Percentiles rank a stretch among this genome's conserved stretches.
Conservation (phyloP, 306 rosid genomes). For the Vigna mungo region DNA sequence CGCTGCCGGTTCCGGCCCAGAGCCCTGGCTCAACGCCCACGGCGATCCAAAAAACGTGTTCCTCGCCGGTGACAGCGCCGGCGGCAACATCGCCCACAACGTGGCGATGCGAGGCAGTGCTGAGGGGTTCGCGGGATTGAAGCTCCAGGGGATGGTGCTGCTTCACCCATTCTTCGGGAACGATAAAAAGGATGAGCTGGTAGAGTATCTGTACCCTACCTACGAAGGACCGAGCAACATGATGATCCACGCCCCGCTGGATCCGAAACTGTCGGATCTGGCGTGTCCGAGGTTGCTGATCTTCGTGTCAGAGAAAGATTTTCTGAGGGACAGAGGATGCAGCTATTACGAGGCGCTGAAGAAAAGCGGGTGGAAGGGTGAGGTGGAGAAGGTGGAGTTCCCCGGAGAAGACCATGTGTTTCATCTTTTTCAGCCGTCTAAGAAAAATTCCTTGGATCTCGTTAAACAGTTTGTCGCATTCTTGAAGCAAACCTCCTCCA, state of each 20-base stretch:
- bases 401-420: constrained; percentile 56
- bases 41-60: constrained; percentile 47
- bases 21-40: constrained; percentile 59
- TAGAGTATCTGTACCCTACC: constrained; percentile 36
- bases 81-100: constrained; percentile 56
- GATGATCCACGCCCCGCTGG: constrained; percentile 44
- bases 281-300: constrained; percentile 50
- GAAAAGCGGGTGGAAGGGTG: constrained; percentile 56
- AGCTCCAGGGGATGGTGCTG: constrained; percentile 53
- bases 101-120: constrained; percentile 42
- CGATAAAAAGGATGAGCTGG: constrained; percentile 32
- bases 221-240: constrained; percentile 48
- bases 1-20: constrained; percentile 28
- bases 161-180: constrained; percentile 63
- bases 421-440: constrained; percentile 39
- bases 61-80: constrained; percentile 78
- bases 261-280: constrained; percentile 47
- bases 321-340: constrained; percentile 42
- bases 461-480: constrained; percentile 38
- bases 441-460: constrained; percentile 39
- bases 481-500: not conserved
- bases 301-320: constrained; percentile 52
- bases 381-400: constrained; percentile 43
- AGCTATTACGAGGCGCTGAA: constrained; percentile 49
- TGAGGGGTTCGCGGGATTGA: constrained; percentile 16